Percentiles rank a stretch among this genome's conserved stretches.
Conservation (phyloP, 805 yeast species). For the Cyberlindnera maritima region DNA sequence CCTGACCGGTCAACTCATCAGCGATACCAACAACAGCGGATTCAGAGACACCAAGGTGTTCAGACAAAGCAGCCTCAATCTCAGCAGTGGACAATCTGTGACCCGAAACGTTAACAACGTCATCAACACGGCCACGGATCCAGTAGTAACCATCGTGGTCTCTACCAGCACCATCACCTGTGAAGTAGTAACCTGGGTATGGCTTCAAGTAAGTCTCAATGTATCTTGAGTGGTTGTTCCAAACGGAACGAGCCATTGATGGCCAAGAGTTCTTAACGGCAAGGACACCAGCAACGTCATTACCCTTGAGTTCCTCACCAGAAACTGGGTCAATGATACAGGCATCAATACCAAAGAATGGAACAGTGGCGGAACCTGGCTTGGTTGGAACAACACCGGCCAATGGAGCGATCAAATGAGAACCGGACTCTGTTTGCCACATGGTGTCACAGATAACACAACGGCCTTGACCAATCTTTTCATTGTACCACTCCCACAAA, state of each 20-base stretch:
- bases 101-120: conserved; percentile 84
- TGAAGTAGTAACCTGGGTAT: conserved; percentile 77
- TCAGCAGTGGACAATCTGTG: conserved; percentile 88
- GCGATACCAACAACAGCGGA: conserved; percentile 81
- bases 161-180: conserved; percentile 90
- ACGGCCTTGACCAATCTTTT: conserved; percentile 50
- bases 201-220: conserved; percentile 82
- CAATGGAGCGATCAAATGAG: conserved; percentile 73
- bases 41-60: conserved; percentile 79
- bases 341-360: conserved; percentile 79
- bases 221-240: conserved; percentile 71
- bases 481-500: conserved; percentile 85
- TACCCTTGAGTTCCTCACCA: conserved; percentile 66
- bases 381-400: conserved; percentile 78
- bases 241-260: conserved; percentile 78
- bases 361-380: conserved; percentile 84
- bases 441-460: conserved; percentile 53
- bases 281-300: conserved; percentile 78
- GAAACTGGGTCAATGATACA: conserved; percentile 70
- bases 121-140: conserved; percentile 86
- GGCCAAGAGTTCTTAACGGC: conserved; percentile 79
- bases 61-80: conserved; percentile 79
- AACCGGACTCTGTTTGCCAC: conserved; percentile 89
- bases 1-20: conserved; percentile 84
- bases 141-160: conserved; percentile 82